Evolutionary conservation across 371 early-diverging fungal genomes (phyloP), one percentile per base, ranked within the genome.

Genomic region (Circinella minor): DNA sequence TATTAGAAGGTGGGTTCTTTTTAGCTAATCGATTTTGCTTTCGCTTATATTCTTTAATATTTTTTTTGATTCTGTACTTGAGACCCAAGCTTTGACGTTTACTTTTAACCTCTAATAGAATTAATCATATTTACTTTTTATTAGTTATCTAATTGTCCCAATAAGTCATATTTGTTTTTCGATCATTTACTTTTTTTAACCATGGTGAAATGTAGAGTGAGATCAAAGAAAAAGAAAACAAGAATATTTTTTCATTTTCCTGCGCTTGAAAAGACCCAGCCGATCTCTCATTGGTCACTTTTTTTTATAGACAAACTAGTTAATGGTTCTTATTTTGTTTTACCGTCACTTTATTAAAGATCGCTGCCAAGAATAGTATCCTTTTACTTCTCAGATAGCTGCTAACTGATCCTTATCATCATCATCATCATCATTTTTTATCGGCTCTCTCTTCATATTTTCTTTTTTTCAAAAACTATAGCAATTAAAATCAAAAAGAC

Each of bases 31-130:
- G 91, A 55, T 88, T 80, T 69, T 81, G 81, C 74, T 96, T 95
- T 66, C 94, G 79, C 68, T 91, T 86, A 77, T 91, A 90, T 69
- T 96, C 94, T 60, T 79, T 79, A 55, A 93, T 91, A 77, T 87
- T 88, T 71, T 87, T 88, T 69, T 85, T 77, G 73, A 93, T 94
- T 82, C 92, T 93, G 85, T 94, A 92, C 73, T 86, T 82, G 76
- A 86, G 87, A 63, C 86, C 77, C 38, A 89, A 86, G 63, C 89
- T 75, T 55, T 86, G 74, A 70, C 96, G 89, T 84, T 95, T 95
- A 74, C 91, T 90, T 66, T 73, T 63, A 17, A 54, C 59, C 66
- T 82, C 77, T 81, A 60, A 55, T 36, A 8, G 0, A 51, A 63
- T 39, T 37, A 65, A 14, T 8, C 51, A 37, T 39, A 14, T 63